phyloP scores from a whole-genome alignment of 805 yeast genomes.

The Hanseniaspora occidentalis region DNA sequence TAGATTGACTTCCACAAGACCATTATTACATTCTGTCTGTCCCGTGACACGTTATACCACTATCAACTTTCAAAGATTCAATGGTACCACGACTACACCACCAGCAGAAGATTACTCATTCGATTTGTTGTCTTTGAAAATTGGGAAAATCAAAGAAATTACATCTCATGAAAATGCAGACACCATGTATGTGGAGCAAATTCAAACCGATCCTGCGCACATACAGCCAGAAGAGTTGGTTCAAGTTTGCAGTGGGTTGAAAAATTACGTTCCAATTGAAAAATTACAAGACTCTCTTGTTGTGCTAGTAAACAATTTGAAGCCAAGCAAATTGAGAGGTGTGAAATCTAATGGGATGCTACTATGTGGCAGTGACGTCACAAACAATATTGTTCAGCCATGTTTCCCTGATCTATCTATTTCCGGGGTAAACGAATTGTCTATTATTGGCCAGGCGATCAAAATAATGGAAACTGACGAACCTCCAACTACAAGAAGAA shows the following conservation, averaged over 20 bases:
- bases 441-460: neutral
- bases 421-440: constrained; percentile 6
- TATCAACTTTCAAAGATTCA: too few species aligned
- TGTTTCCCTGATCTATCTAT: constrained; percentile 10
- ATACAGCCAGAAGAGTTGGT: constrained; percentile 10
- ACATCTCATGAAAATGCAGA: constrained; percentile 45
- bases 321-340: constrained; percentile 53
- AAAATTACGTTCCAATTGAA: constrained; percentile 29
- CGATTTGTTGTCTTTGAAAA: constrained; percentile 23
- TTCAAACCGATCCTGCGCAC: constrained; percentile 20
- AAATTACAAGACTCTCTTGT: constrained; percentile 30
- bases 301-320: constrained; percentile 44
- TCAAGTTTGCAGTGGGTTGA: constrained; percentile 51
- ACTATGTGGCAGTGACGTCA: constrained; percentile 37
- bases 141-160: constrained; percentile 38
- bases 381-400: constrained; percentile 10
- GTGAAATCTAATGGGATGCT: constrained; percentile 52
- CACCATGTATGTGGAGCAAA: constrained; percentile 42
- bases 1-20: too few species aligned
- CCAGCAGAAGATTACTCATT: constrained; percentile 6
- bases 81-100: neutral
- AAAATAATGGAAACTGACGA: neutral
- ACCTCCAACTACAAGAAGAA: constrained; percentile 8
- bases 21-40: too few species aligned
- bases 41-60: too few species aligned